phyloP scores from a whole-genome alignment of 257 asterid genomes.

The Cynanchum wilfordii region DNA sequence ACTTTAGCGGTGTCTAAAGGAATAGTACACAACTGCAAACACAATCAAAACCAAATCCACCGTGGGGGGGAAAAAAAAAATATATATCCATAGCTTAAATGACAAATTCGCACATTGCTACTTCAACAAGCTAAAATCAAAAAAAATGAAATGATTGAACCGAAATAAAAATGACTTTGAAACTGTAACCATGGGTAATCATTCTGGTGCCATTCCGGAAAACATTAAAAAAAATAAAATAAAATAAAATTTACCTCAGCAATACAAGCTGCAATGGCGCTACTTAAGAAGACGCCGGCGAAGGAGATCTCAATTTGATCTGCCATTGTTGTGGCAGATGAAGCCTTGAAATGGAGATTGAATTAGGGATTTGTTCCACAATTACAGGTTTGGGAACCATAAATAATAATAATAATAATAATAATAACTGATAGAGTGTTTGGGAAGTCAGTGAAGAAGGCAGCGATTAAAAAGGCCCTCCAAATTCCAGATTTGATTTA shows the following conservation, averaged over 20 bases:
- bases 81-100: background rate
- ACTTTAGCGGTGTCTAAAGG: constrained; percentile 91
- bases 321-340: constrained; percentile 52
- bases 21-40: constrained; percentile 72
- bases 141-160: background rate
- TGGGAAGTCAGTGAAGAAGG: constrained; percentile 2
- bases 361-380: background rate
- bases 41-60: constrained; percentile 25
- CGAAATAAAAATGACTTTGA: background rate
- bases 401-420: background rate
- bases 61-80: background rate
- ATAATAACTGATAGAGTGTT: background rate
- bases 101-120: background rate
- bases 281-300: constrained; percentile 58
- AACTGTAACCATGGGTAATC: background rate
- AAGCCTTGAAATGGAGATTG: background rate
- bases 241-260: constrained; percentile 75
- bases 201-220: background rate
- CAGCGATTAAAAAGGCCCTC: background rate
- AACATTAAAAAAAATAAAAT: background rate
- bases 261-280: constrained; percentile 86
- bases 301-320: constrained; percentile 64
- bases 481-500: background rate
- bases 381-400: background rate
- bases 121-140: background rate